Base-by-base conservation (phyloP, 116 monocot genomes). In the Posidonia oceanica region DNA sequence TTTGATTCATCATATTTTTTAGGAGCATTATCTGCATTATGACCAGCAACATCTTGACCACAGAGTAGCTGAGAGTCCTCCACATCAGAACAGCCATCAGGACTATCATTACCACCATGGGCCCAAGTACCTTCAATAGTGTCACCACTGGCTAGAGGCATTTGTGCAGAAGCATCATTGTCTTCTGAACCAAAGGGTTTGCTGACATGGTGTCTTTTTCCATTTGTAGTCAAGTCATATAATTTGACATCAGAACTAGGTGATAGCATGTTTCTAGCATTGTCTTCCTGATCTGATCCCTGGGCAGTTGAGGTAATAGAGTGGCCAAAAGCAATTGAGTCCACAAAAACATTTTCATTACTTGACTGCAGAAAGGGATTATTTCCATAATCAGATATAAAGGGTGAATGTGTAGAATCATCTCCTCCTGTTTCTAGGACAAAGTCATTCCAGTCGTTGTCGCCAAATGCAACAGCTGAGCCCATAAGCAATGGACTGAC, bases 381-480 rank as follows among this genome's bases (percentile, higher is more conserved):
- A 57, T n/a, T 16, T 8, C 39, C 52, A 55, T 5, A 11, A 38
- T 17, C 8, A 4, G 22, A 36, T 8, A 56, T 16, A 58, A 55
- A 51, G 18, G 20, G 37, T 39, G 57, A 54, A 39, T 17, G 52
- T 2, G 39, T 14, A 0, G 8, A 20, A 41, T 20, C 39, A 57
- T 39, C 18, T 39, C 15, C 81, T 37, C 56, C 82, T 13, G 20
- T 66, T 58, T 82, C 91, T 69, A 72, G 78, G 55, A 76, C 67
- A 69, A 92, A 88, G 48, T 85, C 88, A 70, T 82, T 79, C 85
- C 88, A 92, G 66, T 92, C 91, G 70, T 78, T 29, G 23, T 81
- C 71, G 21, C 91, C 91, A 71, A 83, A 92, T 15, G 88, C 91
- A 64, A 82, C 81, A 11, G 75, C 74, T 29, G 88, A 78, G 72